A percentile compares a stretch with the other conserved stretches of the same genome.
phyloP scores from a whole-genome alignment of 352 stramenopile genomes.

The Pythium chondricola region DNA sequence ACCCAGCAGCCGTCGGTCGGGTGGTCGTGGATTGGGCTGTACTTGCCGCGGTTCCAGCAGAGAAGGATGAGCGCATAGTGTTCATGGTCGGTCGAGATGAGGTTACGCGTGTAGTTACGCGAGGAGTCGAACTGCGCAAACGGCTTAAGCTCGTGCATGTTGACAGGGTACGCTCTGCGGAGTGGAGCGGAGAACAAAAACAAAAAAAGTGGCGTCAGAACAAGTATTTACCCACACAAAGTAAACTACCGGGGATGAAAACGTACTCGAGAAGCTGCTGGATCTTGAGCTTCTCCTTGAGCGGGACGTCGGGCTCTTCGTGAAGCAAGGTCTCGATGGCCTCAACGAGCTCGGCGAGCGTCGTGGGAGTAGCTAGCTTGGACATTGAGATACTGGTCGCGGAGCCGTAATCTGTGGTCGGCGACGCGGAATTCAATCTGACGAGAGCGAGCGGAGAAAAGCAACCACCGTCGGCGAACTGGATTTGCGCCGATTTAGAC shows the following conservation, averaged over 20 bases:
- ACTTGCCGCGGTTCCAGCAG: constrained; percentile 90
- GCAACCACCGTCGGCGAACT: too few relatives aligned
- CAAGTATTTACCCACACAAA: too few relatives aligned
- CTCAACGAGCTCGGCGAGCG: constrained; percentile 45
- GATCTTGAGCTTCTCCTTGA: constrained; percentile 54
- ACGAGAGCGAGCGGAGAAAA: too few relatives aligned
- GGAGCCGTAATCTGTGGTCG: too few relatives aligned
- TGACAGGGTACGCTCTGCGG: constrained; percentile 33
- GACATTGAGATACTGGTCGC: too few relatives aligned
- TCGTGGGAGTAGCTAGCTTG: too few relatives aligned
- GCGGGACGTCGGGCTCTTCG: constrained; percentile 38
- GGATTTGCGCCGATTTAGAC: too few relatives aligned
- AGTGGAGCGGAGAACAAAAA: background rate
- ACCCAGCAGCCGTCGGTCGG: constrained; percentile 91
- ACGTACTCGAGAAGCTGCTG: constrained; percentile 50
- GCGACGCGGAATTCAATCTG: too few relatives aligned
- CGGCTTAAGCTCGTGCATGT: constrained; percentile 53
- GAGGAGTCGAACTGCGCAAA: constrained; percentile 82
- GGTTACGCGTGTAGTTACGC: constrained; percentile 92
- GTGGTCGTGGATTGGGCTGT: constrained; percentile 91
- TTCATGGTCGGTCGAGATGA: constrained; percentile 90
- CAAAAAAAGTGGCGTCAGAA: background rate
- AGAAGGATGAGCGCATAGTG: constrained; percentile 92
- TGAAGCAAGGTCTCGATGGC: constrained; percentile 44
- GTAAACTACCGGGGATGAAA: too few relatives aligned